Evolutionary conservation across 2,329 filamentous ascomycete species (phyloP).

Genomic region (Penicillium sp.): DNA sequence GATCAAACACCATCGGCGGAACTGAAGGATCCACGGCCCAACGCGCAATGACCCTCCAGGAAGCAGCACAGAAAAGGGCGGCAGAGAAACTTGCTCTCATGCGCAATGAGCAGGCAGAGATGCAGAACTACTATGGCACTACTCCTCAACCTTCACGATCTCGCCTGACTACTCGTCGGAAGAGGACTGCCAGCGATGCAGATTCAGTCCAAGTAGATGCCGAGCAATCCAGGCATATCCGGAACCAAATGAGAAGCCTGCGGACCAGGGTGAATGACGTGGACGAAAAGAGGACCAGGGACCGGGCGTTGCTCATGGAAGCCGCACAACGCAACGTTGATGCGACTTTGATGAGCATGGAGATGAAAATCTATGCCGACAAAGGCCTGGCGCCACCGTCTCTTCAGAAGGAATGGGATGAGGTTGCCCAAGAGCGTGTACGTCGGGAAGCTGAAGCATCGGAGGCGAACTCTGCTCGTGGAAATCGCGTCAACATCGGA

Average conservation of each 20-base stretch:
- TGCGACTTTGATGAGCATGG: slow-evolving; percentile 74
- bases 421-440: slow-evolving; percentile 69
- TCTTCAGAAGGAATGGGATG: slow-evolving; percentile 74
- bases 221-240: slow-evolving; percentile 70
- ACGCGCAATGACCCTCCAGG: slow-evolving; percentile 63
- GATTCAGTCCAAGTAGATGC: slow-evolving; percentile 62
- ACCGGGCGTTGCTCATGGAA: slow-evolving; percentile 73
- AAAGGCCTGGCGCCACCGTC: slow-evolving; percentile 72
- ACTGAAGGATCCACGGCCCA: slow-evolving; percentile 25
- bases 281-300: slow-evolving; percentile 57
- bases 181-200: slow-evolving; percentile 68
- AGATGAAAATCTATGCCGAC: slow-evolving; percentile 74
- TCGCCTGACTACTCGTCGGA: slow-evolving; percentile 57
- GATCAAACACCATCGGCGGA: slow-evolving; percentile 29
- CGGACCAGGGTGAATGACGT: slow-evolving; percentile 60
- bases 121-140: slow-evolving; percentile 75
- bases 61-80: slow-evolving; percentile 82
- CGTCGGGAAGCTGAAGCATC: slow-evolving; percentile 65
- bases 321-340: slow-evolving; percentile 85
- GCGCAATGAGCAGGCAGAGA: slow-evolving; percentile 68
- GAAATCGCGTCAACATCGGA: slow-evolving; percentile 67
- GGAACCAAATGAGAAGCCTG: slow-evolving; percentile 76
- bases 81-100: slow-evolving; percentile 80
- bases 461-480: slow-evolving; percentile 59
- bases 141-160: slow-evolving; percentile 48